Evolutionary conservation across 306 rosid species (phyloP), one percentile per base, ranked within the genome.

Genomic region (Corylus avellana): DNA sequence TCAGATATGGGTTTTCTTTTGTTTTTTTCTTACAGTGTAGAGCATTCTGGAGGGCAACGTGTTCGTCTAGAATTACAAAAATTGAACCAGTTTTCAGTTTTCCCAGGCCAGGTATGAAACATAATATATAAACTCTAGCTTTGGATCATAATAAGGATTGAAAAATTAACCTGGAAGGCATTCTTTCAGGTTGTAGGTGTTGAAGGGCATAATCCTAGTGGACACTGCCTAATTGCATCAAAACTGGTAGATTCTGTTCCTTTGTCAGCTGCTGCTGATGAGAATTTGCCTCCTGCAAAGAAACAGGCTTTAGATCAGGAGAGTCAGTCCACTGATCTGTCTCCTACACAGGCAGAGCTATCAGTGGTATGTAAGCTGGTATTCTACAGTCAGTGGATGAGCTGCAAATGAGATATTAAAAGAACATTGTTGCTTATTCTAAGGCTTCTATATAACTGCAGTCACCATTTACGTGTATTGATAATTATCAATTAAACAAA

Each of bases 141-240:
- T 29, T 48, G 61, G 69, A 69, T 78, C 74, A 32, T 53, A 44
- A 47, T 47, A 64, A 12, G 18, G 50, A 57, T 79, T 69, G 48
- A 66, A 78, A 66, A 73, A 78, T 70, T 75, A 61, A 82, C 82
- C 12, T 63, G 67, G 37, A 72, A 74, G 75, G 77, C 75, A 68
- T 83, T 75, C 67, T 74, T 84, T 86, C 85, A 95, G 99, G 84
- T 95, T 39, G 93, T 95, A 71, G 98, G 99, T 74, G 78, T 95
- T 62, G 87, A 88, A 88, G 99, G 99, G 80, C 90, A 90, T 70
- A 95, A 95, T 91, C 99, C 97, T 25, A 93, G 99, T 74, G 99
- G 99, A 57, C 99, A 95, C 81, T 95, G 97, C 90, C 86, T 95
- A 66, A 83, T 95, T 71, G 98, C 96, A 64, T 95, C 98, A 69